Evolutionary conservation across 768 basidiomycete genomes (phyloP), one percentile per base, ranked within the genome.

Genomic region (Suillus ampliporus): DNA sequence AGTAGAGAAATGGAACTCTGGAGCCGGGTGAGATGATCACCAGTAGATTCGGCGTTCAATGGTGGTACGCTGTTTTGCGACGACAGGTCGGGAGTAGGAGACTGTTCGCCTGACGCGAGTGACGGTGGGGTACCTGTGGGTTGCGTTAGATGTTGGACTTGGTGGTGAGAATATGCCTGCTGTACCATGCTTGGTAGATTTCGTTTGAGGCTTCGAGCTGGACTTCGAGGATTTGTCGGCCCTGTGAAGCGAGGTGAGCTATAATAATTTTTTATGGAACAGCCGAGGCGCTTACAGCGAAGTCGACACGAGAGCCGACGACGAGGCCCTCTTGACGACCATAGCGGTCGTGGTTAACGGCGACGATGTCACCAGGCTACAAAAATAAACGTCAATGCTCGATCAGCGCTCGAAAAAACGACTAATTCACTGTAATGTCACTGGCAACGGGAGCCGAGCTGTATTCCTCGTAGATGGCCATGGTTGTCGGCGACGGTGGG

Each of bases 311-410:
- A 38, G 90, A 84, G 44, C 91, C 90, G 41, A 93, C 78, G 66
- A 94, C 92, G 61, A 94, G 83, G 57, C 94, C 93, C 72, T 95
- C 92, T 70, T 83, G 85, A 65, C 84, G 81, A 68, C 89, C 89
- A 63, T 82, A 82, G 35, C 76, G 58, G 43, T 85, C 85, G 71
- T 91, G 84, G 69, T 86, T 83, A 70, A 94, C 88, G 61, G 89
- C 82, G 75, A 94, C 92, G 71, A 93, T 82, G 74, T 94, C 92
- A 64, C 92, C 92, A 59, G 91, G 85, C 89, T 92, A 61, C 26
- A 50, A 35, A 38, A 54, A 47, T 50, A 14, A 57, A 56, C 50
- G 46, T 19, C 44, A 53, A 53, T 13, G 19, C 31, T 71, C 9
- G 64, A 56, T 43, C 31, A 19, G 50, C 38, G 34, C 48, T 40